phyloP scores from a whole-genome alignment of 768 basidiomycete species.

The Boletus vermiculosoides region DNA sequence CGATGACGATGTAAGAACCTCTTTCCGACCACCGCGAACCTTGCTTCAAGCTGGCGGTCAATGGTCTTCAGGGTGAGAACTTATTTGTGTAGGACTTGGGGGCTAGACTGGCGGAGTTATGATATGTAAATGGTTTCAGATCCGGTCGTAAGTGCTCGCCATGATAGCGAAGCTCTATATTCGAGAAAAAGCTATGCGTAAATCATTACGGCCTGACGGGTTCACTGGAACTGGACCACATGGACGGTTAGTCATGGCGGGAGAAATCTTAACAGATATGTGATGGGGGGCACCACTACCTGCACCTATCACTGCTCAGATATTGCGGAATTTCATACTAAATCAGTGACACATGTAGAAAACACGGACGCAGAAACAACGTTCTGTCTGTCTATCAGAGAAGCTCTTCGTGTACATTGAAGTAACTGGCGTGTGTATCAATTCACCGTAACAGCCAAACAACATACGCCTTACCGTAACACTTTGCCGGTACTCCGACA shows the following conservation, averaged over 20 bases:
- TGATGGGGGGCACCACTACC: background rate
- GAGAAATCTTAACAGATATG: background rate
- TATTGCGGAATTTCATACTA: background rate
- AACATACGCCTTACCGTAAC: conserved; percentile 51
- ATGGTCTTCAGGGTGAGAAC: background rate
- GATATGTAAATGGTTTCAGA: background rate
- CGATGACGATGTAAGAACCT: background rate
- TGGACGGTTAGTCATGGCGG: background rate
- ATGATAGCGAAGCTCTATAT: background rate
- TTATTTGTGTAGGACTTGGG: background rate
- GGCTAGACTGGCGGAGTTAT: background rate
- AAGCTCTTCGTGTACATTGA: conserved; percentile 55
- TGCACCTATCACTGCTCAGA: background rate
- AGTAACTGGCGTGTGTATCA: conserved; percentile 36
- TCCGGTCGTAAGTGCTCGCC: background rate
- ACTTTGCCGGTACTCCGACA: conserved; percentile 66
- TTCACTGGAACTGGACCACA: background rate
- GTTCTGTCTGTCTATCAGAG: conserved; percentile 21
- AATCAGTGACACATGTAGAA: background rate
- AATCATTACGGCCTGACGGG: background rate
- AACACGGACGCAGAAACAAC: background rate
- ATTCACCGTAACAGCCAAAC: background rate
- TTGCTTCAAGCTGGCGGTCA: background rate
- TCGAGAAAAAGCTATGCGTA: background rate
- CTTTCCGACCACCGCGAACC: background rate